These are phyloP conservation scores for Protoeuglena noctilucae DNA, from an alignment of 139 green algal species.

Conservation along the genomic window DNA sequence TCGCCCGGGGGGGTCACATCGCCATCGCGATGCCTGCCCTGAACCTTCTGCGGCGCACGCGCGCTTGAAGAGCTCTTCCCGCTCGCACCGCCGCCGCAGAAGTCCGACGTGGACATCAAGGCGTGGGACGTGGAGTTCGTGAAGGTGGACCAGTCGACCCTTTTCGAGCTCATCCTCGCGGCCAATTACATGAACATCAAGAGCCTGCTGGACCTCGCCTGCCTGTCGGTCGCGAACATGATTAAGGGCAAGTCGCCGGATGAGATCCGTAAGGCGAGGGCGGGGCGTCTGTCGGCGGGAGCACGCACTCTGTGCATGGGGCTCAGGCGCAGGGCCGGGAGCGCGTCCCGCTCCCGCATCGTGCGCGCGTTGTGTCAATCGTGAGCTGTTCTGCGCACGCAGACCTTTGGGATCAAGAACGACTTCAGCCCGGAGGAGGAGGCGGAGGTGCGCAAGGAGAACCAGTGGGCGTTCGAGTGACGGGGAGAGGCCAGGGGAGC, in stretches of 20 bases:
- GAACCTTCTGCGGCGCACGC: too few species aligned
- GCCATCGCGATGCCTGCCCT: too few species aligned
- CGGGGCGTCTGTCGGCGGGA: too few species aligned
- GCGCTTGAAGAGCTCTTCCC: too few species aligned
- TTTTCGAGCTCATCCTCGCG: constrained; percentile 98
- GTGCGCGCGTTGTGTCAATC: too few species aligned
- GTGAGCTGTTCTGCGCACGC: too few species aligned
- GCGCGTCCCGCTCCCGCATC: too few species aligned
- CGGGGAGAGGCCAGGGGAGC: background rate
- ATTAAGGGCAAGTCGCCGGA: constrained; percentile 88
- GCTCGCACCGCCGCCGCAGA: background rate
- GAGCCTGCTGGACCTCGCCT: constrained; percentile 87
- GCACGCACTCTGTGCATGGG: too few species aligned
- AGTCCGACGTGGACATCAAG: constrained; percentile 79
- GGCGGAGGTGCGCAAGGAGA: constrained; percentile 84
- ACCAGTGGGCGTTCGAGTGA: constrained; percentile 87
- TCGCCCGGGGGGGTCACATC: too few species aligned
- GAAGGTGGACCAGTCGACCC: constrained; percentile 87
- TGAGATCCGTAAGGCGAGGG: constrained; percentile 87
- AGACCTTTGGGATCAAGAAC: constrained; percentile 91
- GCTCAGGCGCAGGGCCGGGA: too few species aligned
- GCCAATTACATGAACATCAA: constrained; percentile 99
- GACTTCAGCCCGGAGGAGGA: constrained; percentile 61
- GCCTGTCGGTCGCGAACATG: constrained; percentile 94
- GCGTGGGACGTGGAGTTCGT: constrained; percentile 87